Base-by-base conservation (phyloP, 2,329 filamentous ascomycete species). In the Cladosporium cucumerinum region DNA sequence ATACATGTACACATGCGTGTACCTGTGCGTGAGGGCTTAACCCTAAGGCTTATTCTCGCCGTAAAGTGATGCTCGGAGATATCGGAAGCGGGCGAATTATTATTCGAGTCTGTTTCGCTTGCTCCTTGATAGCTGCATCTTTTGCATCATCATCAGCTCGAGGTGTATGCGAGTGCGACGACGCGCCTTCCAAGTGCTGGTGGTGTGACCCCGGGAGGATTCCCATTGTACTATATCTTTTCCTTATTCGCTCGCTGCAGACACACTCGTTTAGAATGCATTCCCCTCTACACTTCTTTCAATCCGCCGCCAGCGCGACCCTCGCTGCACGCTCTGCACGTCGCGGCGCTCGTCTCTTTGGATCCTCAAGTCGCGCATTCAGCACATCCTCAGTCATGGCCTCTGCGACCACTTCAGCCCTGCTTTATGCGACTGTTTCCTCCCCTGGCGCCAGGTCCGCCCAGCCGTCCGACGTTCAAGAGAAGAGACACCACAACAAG, bases 401-500 rank as follows among this genome's bases (percentile, higher is more conserved):
- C 12, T 69, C 71, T 2, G 70, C 69, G 23, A 69, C 69, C 6
- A 75, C 72, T n/a, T 70, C 71, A 26, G 73, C 75, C 6, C 71
- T 73, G 5, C 70, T 81, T 28, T 78, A 79, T 64, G 79, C 80
- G n/a, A 74, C 75, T 7, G 75, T 80, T 11, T 77, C 76, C 30
- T 76, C 76, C 18, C 77, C 80, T 5, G 69, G 75, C 10, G 73
- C 76, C 48, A 59, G 71, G 2, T 70, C 76, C 5, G 75, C 75
- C n/a, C 71, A 73, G 51, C 82, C 82, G 0, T 77, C 81, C 61
- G 79, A 82, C 49, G 78, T 79, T 10, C 76, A 77, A 49, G 77
- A 78, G 18, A 80, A 82, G 69, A 71, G 71, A 46, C 84, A 86
- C 77, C 84, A 86, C 76, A 72, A 79, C 64, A 81, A 82, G 70